These are phyloP conservation scores for Tympanopsis confertula DNA, from an alignment of 2,329 filamentous ascomycete genomes.

Conservation along the genomic window DNA sequence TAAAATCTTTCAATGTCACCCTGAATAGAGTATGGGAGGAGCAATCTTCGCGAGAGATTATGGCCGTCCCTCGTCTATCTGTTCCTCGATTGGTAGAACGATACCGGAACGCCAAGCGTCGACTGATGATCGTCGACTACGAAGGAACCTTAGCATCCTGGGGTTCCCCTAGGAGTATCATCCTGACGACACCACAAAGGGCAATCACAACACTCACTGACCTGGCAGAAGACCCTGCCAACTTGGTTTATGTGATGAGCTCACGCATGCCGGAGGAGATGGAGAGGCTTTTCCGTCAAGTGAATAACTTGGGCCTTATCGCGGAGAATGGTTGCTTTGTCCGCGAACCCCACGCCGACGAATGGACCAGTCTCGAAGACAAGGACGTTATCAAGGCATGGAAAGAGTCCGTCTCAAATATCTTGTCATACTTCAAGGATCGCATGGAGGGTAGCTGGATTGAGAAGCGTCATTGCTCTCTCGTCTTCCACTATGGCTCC, in stretches of 20 bases:
- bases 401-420: constrained; percentile 74
- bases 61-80: constrained; percentile 75
- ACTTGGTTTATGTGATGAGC: constrained; percentile 90
- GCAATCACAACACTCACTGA: constrained; percentile 9
- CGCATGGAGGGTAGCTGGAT: constrained; percentile 79
- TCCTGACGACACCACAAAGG: constrained; percentile 67
- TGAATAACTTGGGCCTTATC: constrained; percentile 76
- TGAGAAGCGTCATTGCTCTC: constrained; percentile 81
- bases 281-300: constrained; percentile 71
- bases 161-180: constrained; percentile 73
- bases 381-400: constrained; percentile 58
- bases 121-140: constrained; percentile 85
- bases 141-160: constrained; percentile 85
- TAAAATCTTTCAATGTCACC: constrained; percentile 59
- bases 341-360: constrained; percentile 52
- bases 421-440: constrained; percentile 81
- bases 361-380: constrained; percentile 73
- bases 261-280: constrained; percentile 78
- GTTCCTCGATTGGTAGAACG: constrained; percentile 48
- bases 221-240: constrained; percentile 65
- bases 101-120: constrained; percentile 55
- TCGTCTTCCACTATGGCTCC: constrained; percentile 82
- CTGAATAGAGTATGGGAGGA: constrained; percentile 71
- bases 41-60: constrained; percentile 74
- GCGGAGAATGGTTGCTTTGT: constrained; percentile 92